Percentiles rank a stretch among this genome's conserved stretches.
Conservation (phyloP, 1,284 basidiomycete species). For the Sphaerobolus stellatus region DNA sequence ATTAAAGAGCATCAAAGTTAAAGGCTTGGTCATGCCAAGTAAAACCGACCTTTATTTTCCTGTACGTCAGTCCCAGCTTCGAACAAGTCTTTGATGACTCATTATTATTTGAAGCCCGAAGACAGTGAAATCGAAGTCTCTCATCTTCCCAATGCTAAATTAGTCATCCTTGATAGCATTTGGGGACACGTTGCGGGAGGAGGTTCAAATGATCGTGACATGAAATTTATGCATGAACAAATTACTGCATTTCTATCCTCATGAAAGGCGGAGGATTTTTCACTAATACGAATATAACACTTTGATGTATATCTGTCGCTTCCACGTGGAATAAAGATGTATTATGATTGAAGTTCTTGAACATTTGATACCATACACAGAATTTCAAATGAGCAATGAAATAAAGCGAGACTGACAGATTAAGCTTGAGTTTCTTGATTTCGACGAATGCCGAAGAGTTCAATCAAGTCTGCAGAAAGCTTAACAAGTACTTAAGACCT, state of each 20-base stretch:
- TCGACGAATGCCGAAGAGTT: too few species aligned
- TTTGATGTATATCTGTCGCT: too few species aligned
- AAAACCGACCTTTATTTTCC: conserved; percentile 62
- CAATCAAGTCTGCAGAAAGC: too few species aligned
- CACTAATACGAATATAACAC: too few species aligned
- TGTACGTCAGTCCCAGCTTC: conserved; percentile 27
- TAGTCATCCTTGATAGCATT: conserved; percentile 52
- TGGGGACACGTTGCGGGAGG: conserved; percentile 60
- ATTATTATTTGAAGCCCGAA: conserved; percentile 47
- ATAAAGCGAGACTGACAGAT: too few species aligned
- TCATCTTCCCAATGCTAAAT: conserved; percentile 41
- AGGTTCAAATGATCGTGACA: conserved; percentile 37
- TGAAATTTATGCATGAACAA: conserved; percentile 37
- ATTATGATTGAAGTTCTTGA: too few species aligned
- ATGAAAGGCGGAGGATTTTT: too few species aligned
- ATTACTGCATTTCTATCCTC: conserved; percentile 42
- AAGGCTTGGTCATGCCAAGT: conserved; percentile 55
- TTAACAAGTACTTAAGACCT: too few species aligned
- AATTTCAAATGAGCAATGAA: too few species aligned
- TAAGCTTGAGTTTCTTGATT: too few species aligned
- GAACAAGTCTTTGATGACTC: background rate
- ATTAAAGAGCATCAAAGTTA: conserved; percentile 44
- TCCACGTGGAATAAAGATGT: too few species aligned
- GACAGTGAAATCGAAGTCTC: conserved; percentile 52
- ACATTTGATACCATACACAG: too few species aligned